Conservation (phyloP, 169 alveolate genomes). For the Plasmodium malariae region DNA sequence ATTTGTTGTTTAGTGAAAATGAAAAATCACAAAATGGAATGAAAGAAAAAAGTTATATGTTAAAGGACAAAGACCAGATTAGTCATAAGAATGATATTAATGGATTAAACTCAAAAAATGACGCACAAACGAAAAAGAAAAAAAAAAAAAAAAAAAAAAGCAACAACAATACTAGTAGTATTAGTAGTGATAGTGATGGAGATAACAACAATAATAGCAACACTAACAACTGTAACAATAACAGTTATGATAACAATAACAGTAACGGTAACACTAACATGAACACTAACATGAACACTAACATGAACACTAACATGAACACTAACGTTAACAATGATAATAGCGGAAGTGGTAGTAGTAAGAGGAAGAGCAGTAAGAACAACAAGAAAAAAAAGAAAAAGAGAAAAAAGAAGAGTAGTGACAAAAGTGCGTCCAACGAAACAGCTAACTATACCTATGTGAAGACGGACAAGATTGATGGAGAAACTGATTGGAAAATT, state of each 20-base stretch:
- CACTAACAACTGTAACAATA: neutral
- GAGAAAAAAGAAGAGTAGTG: neutral
- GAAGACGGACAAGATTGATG: conserved; percentile 99
- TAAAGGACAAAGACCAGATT: conserved; percentile 10
- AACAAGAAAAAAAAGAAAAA: conserved; percentile 74
- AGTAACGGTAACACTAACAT: too few species aligned
- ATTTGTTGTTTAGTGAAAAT: conserved; percentile 63
- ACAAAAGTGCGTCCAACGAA: conserved; percentile 70
- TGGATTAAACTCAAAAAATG: neutral
- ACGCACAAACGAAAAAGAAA: neutral
- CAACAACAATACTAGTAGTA: neutral
- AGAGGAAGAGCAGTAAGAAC: conserved; percentile 22
- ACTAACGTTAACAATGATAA: neutral
- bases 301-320: neutral
- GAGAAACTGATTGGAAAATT: conserved; percentile 99
- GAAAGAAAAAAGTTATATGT: conserved; percentile 9
- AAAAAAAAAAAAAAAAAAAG: conserved; percentile 21
- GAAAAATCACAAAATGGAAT: conserved; percentile 45
- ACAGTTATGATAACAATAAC: neutral
- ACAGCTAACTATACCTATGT: conserved; percentile 87
- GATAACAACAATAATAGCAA: neutral
- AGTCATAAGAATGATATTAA: conserved; percentile 20
- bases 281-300: neutral
- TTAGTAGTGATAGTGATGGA: neutral
- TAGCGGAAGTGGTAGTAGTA: neutral